phyloP scores from a whole-genome alignment of 2,329 filamentous ascomycete genomes.

The Hymenoscyphus repandus region DNA sequence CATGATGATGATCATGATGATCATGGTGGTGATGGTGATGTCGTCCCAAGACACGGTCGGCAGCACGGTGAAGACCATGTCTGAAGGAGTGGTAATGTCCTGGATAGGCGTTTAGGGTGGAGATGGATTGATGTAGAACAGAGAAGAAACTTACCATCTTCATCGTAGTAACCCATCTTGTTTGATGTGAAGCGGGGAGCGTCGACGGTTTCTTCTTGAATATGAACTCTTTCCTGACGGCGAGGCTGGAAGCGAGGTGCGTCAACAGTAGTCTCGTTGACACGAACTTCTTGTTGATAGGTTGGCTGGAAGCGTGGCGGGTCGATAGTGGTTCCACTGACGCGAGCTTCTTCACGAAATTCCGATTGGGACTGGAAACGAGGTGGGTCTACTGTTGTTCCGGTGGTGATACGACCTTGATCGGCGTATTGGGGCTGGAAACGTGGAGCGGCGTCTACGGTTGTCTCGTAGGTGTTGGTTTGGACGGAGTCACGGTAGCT shows the following conservation, averaged over 20 bases:
- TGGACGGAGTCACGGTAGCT: conserved; percentile 33
- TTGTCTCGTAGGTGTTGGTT: conserved; percentile 49
- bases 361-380: conserved; percentile 22
- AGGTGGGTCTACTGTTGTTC: conserved; percentile 31
- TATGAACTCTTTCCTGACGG: conserved; percentile 20
- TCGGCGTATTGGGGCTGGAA: conserved; percentile 31
- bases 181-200: conserved; percentile 27
- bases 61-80: conserved; percentile 62
- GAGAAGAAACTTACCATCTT: conserved; percentile 43
- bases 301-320: conserved; percentile 24
- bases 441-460: conserved; percentile 49
- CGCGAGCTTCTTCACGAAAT: conserved; percentile 26
- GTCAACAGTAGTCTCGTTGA: conserved; percentile 61
- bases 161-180: conserved; percentile 79
- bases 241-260: conserved; percentile 33
- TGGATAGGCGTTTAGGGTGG: conserved; percentile 26
- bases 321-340: conserved; percentile 29
- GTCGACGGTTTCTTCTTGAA: conserved; percentile 32
- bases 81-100: conserved; percentile 71
- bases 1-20: conserved; percentile 29
- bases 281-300: conserved; percentile 27
- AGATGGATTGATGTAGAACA: conserved; percentile 11
- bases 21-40: conserved; percentile 50
- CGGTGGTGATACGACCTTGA: conserved; percentile 18
- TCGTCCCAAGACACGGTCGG: conserved; percentile 56